Evolutionary conservation across 106 monocot species (phyloP), one percentile per base, ranked within the genome.

Genomic region (Acorus gramineus): DNA sequence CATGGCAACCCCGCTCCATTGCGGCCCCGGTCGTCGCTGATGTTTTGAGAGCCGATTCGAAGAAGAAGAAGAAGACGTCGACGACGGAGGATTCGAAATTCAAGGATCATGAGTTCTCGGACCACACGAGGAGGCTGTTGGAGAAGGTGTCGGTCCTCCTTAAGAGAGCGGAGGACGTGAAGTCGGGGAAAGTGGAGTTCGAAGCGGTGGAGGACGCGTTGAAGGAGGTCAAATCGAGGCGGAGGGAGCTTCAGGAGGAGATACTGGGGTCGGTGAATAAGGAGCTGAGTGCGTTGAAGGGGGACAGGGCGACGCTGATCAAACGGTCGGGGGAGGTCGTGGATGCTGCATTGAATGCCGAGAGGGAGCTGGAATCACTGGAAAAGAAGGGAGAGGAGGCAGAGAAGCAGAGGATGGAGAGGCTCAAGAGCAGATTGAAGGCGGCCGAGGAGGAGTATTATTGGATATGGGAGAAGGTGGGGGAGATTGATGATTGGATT

Each of bases 401-500:
- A 45, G 52, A 28, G 48, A 82, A 50, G 46, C 73, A 56, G 65
- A 85, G 65, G 12, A 6, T 86, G 50, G 74, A 73, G 63, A 63
- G 42, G 57, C 61, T 86, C 71, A 78, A 84, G 67, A 71, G 14
- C 2, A 69, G 10, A 6, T 83, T 91, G 58, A 55, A 51, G 11
- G 58, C 14, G 8, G 67, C 65, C 0, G 81, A 91, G 53, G 66
- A 73, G 47, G 90, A 82, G 67, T 86, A 84, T 14, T 81, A 68
- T 78, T 64, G 51, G 47, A 51, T 91, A 57, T 91, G 81, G 82
- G 81, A 83, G 77, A 81, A 76, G 63, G 55, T 81, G 49, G 81
- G 69, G 46, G 83, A 83, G 55, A 74, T 91, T 59, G 90, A 91
- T 55, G 86, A 91, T 57, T 68, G 44, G 55, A 73, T 86, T 2